Conservation (phyloP, 2,329 filamentous ascomycete species). For the Aureobasidium vineae region DNA sequence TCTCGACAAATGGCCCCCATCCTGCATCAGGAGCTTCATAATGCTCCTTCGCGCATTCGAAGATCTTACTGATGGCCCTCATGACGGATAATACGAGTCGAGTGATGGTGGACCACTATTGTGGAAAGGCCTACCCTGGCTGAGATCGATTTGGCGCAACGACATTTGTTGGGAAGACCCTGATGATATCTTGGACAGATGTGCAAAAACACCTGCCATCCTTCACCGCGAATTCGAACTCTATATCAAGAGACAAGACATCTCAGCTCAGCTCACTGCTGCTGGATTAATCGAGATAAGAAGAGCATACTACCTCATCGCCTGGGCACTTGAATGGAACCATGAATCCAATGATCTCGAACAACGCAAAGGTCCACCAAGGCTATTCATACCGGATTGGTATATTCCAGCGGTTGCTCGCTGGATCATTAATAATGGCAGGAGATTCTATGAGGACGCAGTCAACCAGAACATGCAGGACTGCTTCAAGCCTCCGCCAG, state of each 20-base stretch:
- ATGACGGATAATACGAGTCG: neutral
- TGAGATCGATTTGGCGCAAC: neutral
- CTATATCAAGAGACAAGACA: neutral
- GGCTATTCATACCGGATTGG: neutral
- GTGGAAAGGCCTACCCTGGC: neutral
- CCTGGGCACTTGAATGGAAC: neutral
- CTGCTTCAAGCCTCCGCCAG: neutral
- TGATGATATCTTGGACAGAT: neutral
- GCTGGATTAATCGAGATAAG: neutral
- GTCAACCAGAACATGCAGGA: neutral
- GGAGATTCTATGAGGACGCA: neutral
- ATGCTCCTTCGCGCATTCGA: neutral
- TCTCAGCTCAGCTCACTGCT: neutral
- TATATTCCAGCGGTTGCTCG: neutral
- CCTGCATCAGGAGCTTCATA: neutral
- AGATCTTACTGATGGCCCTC: neutral
- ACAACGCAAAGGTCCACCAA: neutral
- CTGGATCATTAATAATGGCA: neutral
- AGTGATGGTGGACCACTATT: neutral
- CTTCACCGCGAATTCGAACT: neutral
- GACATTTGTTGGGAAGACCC: neutral
- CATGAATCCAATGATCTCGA: neutral
- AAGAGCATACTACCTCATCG: neutral
- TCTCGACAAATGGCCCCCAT: neutral
- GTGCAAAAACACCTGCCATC: neutral